Evolutionary conservation across 495 filamentous ascomycete genomes (phyloP).

Genomic region (Penicillium argentinense): DNA sequence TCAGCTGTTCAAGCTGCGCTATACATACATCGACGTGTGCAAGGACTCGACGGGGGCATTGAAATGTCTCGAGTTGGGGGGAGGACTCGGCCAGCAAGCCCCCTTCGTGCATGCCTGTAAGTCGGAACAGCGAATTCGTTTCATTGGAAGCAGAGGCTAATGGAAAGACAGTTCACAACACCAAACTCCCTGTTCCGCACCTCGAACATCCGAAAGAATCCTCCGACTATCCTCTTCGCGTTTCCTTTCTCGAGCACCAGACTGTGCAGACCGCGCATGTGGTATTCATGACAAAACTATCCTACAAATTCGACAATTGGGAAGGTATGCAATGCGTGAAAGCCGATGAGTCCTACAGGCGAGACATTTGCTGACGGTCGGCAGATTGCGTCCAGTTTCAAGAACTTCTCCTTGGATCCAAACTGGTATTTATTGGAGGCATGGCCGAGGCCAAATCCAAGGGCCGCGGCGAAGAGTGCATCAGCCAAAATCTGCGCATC

Average conservation of each 20-base stretch:
- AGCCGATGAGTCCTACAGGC: not conserved
- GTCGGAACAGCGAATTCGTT: constrained; percentile 6
- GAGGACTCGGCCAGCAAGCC: constrained; percentile 39
- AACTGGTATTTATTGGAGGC: constrained; percentile 42
- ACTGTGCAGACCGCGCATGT: constrained; percentile 43
- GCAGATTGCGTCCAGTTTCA: constrained; percentile 46
- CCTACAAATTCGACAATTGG: constrained; percentile 48
- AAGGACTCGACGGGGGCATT: constrained; percentile 41
- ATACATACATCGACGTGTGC: constrained; percentile 43
- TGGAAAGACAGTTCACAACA: constrained; percentile 34
- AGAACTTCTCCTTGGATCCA: constrained; percentile 42
- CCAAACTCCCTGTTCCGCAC: constrained; percentile 45
- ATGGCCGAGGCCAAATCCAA: constrained; percentile 50
- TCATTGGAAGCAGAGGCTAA: not conserved
- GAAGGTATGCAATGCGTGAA: constrained; percentile 28
- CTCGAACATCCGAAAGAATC: constrained; percentile 43
- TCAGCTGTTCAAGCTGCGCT: constrained; percentile 44
- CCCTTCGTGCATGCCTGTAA: constrained; percentile 45
- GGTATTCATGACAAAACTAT: constrained; percentile 43
- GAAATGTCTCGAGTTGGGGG: constrained; percentile 42
- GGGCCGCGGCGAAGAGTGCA: constrained; percentile 49
- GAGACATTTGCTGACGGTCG: not conserved
- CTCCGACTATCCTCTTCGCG: constrained; percentile 35
- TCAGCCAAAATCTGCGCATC: constrained; percentile 49
- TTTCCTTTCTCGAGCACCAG: constrained; percentile 49